Evolutionary conservation across 768 basidiomycete species (phyloP), one percentile per base, ranked within the genome.

Genomic region (Boletellus ananas): DNA sequence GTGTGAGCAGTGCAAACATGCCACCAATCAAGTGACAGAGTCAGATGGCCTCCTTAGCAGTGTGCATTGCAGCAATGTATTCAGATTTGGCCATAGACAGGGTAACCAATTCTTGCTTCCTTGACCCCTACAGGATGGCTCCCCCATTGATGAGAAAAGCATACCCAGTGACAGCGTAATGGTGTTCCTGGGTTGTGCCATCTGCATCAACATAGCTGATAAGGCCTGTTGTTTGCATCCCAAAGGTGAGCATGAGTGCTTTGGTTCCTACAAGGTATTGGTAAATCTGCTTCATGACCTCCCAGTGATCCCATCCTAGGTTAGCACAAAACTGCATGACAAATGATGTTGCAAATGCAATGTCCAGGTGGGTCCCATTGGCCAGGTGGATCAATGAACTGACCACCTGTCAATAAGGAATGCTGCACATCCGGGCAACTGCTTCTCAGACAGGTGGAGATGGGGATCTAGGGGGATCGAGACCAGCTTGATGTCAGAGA

Each of bases 251-350:
- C n/a, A n/a, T 1, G 0, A 20, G 20, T 1, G 9, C 14, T 34
- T 47, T 52, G 0, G 47, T 64, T 0, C 58, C 47, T 0, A 39
- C 5, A 0, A 65, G 56, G 11, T 65, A 65, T 0, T 16, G 0
- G 3, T 60, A 49, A 1, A 65, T 51, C 12, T n/a, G 6, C 20
- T 50, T 44, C 11, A 50, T n/a, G 10, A 43, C 43, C 3, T 44
- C 43, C 33, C 37, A 50, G 13, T 50, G 43, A 1, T 7, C 31
- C 20, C 25, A 23, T 3, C 41, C 13, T 1, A 35, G 40, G 23
- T 47, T 42, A 13, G 21, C 13, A 8, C 12, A 8, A 47, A 43
- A 23, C 17, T 42, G 41, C 0, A 4, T 7, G 3, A 38, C 14
- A 11, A 23, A 29, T 7, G 45, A 21, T 4, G 43, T 37, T 1